phyloP scores from a whole-genome alignment of 2,329 filamentous ascomycete genomes.

The Colletotrichum cordylinicola region DNA sequence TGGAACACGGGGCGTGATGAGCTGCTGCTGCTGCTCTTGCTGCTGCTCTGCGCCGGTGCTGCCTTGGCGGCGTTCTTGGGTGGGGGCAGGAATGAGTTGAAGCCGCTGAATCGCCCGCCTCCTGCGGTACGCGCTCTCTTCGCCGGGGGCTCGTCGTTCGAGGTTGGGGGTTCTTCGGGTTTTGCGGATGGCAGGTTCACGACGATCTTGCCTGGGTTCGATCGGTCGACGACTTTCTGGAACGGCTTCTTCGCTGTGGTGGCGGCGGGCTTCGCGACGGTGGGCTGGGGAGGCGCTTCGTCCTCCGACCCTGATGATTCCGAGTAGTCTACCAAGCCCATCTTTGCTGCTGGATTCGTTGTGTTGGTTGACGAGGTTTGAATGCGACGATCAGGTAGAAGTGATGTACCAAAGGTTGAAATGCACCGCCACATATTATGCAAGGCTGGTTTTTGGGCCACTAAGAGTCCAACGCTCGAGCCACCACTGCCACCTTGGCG shows the following conservation, averaged over 20 bases:
- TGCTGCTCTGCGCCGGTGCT: slow-evolving; percentile 34
- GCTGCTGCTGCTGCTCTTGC: slow-evolving; percentile 24
- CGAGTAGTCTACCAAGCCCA: slow-evolving; percentile 85
- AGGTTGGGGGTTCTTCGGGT: slow-evolving; percentile 33
- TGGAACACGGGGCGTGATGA: slow-evolving; percentile 49
- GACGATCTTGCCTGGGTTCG: slow-evolving; percentile 83
- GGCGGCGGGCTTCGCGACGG: slow-evolving; percentile 32
- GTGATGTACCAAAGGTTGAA: slow-evolving; percentile 5
- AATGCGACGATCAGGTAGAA: neutral
- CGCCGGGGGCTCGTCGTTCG: slow-evolving; percentile 63
- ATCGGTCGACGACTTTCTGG: slow-evolving; percentile 81
- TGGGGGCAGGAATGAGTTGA: slow-evolving; percentile 86
- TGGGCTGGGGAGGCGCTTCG: slow-evolving; percentile 32
- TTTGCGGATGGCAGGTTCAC: slow-evolving; percentile 72
- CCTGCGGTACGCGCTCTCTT: slow-evolving; percentile 69
- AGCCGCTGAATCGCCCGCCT: slow-evolving; percentile 73
- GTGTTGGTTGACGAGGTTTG: neutral
- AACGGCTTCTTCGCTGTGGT: slow-evolving; percentile 61
- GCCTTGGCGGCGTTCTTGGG: slow-evolving; percentile 68
- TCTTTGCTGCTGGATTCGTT: slow-evolving; percentile 40
- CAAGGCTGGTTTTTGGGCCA: slow-evolving; percentile 6
- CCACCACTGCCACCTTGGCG: slow-evolving; percentile 1
- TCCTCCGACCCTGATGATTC: slow-evolving; percentile 76
- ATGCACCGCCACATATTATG: slow-evolving; percentile 7
- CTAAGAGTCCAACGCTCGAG: neutral